phyloP scores from a whole-genome alignment of 805 yeast genomes.

The Groenewaldozyma tartarivorans region DNA sequence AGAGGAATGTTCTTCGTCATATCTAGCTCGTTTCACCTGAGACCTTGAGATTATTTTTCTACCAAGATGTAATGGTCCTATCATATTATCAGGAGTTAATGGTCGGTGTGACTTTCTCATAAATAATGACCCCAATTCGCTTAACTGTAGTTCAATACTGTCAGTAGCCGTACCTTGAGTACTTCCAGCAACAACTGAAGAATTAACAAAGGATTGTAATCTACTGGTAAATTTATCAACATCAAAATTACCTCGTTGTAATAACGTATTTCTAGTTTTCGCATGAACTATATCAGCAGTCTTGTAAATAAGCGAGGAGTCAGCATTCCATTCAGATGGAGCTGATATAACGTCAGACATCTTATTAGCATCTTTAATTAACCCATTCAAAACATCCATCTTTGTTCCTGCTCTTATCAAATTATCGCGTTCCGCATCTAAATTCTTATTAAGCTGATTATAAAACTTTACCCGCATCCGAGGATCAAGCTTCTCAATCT shows the following conservation, averaged over 20 bases:
- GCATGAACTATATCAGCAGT: constrained; percentile 5
- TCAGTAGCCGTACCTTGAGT: neutral
- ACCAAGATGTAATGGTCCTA: constrained; percentile 56
- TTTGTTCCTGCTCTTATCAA: constrained; percentile 4
- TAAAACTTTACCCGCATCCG: neutral
- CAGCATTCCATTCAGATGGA: neutral
- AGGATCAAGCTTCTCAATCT: neutral
- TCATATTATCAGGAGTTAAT: constrained; percentile 47
- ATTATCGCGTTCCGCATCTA: constrained; percentile 3
- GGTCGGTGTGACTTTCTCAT: constrained; percentile 33
- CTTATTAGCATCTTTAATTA: neutral
- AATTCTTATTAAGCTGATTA: neutral
- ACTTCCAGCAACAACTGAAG: neutral
- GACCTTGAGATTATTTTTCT: constrained; percentile 3
- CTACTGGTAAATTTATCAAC: neutral
- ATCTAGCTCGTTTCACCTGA: neutral
- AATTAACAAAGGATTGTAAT: neutral
- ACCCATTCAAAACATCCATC: neutral
- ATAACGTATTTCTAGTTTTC: neutral
- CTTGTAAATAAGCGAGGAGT: constrained; percentile 4
- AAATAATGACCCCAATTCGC: constrained; percentile 4
- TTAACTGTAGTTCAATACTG: neutral
- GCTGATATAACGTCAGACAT: neutral
- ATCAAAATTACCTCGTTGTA: constrained; percentile 1
- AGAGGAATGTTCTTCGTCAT: neutral